phyloP scores from a whole-genome alignment of 257 asterid genomes.

The Nicotiana knightiana region DNA sequence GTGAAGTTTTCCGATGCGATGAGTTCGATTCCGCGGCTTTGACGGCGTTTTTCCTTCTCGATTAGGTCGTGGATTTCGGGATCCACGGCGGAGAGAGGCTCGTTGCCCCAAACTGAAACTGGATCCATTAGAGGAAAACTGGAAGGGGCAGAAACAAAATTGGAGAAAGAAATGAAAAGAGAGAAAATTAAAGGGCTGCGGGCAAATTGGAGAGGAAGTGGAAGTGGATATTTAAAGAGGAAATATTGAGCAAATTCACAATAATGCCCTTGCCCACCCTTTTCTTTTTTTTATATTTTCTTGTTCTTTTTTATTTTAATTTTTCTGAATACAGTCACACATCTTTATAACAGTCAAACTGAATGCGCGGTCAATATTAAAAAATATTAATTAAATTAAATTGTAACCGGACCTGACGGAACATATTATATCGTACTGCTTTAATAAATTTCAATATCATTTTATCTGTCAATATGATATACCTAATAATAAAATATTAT shows the following conservation, averaged over 20 bases:
- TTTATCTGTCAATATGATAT: no score
- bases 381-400: no score
- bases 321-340: no score
- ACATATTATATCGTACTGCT: no score
- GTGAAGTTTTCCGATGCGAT: slow-evolving; percentile 87
- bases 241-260: background rate
- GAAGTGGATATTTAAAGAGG: no score
- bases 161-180: background rate
- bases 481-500: no score
- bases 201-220: background rate
- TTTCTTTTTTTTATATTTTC: no score
- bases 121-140: slow-evolving; percentile 31
- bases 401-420: no score
- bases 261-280: background rate
- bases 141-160: background rate
- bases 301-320: no score
- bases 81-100: slow-evolving; percentile 29
- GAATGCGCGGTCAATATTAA: no score
- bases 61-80: slow-evolving; percentile 45
- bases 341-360: no score
- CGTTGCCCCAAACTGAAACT: slow-evolving; percentile 37
- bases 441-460: no score
- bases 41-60: slow-evolving; percentile 42
- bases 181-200: background rate
- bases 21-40: slow-evolving; percentile 43